Conservation (phyloP, 345 rosid species). For the Cardamine occulta region DNA sequence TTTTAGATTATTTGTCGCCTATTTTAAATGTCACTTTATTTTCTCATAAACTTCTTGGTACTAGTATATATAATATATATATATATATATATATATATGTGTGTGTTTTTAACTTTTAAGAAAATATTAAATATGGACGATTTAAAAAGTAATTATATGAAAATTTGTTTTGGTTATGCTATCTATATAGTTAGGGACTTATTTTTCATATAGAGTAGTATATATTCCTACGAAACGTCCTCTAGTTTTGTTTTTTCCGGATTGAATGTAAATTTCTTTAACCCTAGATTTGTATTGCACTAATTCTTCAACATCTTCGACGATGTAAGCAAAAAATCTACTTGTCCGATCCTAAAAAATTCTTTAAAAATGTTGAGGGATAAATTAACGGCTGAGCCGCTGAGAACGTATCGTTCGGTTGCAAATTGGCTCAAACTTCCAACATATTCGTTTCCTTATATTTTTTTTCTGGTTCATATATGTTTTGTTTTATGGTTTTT, state of each 20-base stretch:
- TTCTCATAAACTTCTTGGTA: background rate
- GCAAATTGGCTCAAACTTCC: background rate
- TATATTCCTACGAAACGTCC: background rate
- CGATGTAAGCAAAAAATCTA: background rate
- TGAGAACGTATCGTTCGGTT: background rate
- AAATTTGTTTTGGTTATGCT: background rate
- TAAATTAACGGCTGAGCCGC: background rate
- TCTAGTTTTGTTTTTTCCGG: too few species aligned
- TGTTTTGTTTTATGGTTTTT: background rate
- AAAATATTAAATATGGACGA: background rate
- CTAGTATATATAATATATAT: background rate
- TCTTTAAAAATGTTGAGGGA: background rate
- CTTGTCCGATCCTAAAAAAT: background rate
- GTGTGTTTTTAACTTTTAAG: background rate
- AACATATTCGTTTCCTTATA: background rate
- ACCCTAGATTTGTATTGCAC: background rate
- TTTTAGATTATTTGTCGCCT: slow-evolving; percentile 23
- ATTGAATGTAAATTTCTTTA: background rate
- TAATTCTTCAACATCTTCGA: background rate
- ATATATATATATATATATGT: background rate
- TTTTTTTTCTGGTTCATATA: background rate
- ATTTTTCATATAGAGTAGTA: background rate
- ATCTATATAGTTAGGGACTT: background rate
- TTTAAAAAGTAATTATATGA: background rate
- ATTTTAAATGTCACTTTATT: background rate